Base-by-base conservation (phyloP, 176 grass and related monocot species). In the Eleusine coracana region DNA sequence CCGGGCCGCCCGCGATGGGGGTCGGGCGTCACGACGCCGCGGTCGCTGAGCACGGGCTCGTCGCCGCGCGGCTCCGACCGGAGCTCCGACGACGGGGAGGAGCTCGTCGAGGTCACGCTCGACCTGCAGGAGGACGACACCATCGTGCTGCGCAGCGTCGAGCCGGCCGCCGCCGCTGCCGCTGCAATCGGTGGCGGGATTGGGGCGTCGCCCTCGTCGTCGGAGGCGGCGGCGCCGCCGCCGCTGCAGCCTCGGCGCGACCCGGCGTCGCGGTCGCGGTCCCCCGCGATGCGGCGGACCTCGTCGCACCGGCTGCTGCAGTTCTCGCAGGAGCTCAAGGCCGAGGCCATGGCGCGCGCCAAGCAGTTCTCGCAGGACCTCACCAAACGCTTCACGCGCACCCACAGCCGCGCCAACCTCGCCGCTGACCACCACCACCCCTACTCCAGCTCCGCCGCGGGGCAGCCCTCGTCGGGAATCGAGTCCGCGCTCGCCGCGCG, bases 281-380 rank as follows among this genome's bases (percentile, higher is more conserved):
- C 96, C 12, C 90, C 96, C 7, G 90, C 92, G 18, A 88, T 95
- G 68, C 81, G 82, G 16, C 90, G 89, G 68, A 98, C 71, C 31
- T 86, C 92, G 8, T 98, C 96, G 62, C 87, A 95, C 80, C 92
- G 96, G 31, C 71, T 97, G 80, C 80, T 88, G 81, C 94, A 94
- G 81, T 87, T 97, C 89, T 97, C 94, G 76, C 94, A 92, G 89
- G 94, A 97, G 83, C 74, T 94, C 51, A 97, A 88, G 76, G 88
- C 90, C 11, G 92, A 92, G 73, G 90, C 94, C 45, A 74, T 61
- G 74, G 88, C 87, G 93, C 25, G 89, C 91, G 42, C 81, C 49
- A 81, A 82, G 80, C 91, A 93, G 80, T 75, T 95, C 87, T 88
- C 91, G 58, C 88, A 95, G 71, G 96, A 98, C 80, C 82, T 95